Base-by-base conservation (phyloP, 306 rosid species). In the Begonia masoniana region DNA sequence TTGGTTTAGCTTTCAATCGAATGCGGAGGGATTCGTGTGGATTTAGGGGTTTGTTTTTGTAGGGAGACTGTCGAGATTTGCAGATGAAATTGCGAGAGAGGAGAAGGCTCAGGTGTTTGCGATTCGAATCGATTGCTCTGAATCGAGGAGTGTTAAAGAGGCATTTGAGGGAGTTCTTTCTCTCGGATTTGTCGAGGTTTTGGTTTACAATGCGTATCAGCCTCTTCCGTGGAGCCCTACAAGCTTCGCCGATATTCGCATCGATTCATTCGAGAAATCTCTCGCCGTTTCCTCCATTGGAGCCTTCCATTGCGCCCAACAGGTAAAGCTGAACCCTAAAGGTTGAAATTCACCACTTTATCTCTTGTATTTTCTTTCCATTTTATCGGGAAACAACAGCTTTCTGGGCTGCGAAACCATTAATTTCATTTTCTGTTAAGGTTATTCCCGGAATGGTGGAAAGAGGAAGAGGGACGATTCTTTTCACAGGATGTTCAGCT, bases 61-160 rank as follows among this genome's bases (percentile, higher is more conserved):
- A 83, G 93, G 74, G 41, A 77, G 94, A 46, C 52, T 91, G 60
- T 91, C 96, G 3, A 62, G 75, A 74, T 78, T 85, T 13, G 99
- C 99, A 0, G 99, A 91, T 41, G 99, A 91, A 65, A 91, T 91
- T 7, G 99, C 99, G 0, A 60, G 96, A 50, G 96, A 91, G 26
- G 99, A 86, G 73, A 91, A 78, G 50, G 74, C 86, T 0, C 99
- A 91, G 56, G 96, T 91, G 35, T 91, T 86, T 21, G 99, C 99
- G 0, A 91, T 91, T 17, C 55, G 99, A 50, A 91, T 91, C 15
- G 99, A 91, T 36, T 91, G 99, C 67, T 81, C 99, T 0, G 92
- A 83, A 13, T 75, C 88, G 0, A 72, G 75, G 52, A 91, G 99
- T 41, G 82, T 91, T 6, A 79, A 74, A 46, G 99, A 91, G 59